Conservation (phyloP, 2,329 filamentous ascomycete species). For the Amauroascus verrucosus region DNA sequence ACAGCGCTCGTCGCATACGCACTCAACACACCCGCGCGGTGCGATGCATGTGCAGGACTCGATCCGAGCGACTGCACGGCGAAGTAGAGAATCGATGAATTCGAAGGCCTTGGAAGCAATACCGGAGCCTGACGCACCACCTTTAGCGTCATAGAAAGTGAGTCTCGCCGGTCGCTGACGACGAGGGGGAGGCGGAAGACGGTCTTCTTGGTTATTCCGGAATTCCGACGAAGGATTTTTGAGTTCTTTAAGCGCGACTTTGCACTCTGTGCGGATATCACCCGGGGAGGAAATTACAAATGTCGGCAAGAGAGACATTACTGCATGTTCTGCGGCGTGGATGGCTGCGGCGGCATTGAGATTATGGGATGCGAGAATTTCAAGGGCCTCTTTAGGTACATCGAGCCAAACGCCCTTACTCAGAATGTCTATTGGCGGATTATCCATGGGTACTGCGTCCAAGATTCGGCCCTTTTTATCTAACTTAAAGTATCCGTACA, state of each 20-base stretch:
- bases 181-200: slow-evolving; percentile 29
- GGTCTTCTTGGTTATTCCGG: not conserved
- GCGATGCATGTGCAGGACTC: slow-evolving; percentile 60
- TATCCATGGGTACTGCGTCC: slow-evolving; percentile 86
- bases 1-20: slow-evolving; percentile 75
- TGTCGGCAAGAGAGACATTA: slow-evolving; percentile 77
- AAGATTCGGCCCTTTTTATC: slow-evolving; percentile 75
- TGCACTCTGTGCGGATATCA: slow-evolving; percentile 91
- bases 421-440: slow-evolving; percentile 74
- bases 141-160: slow-evolving; percentile 93
- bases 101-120: slow-evolving; percentile 92
- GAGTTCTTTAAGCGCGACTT: slow-evolving; percentile 80
- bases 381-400: slow-evolving; percentile 65
- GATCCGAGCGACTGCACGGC: slow-evolving; percentile 65
- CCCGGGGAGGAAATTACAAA: slow-evolving; percentile 84
- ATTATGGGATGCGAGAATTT: slow-evolving; percentile 61
- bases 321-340: slow-evolving; percentile 86
- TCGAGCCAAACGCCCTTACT: slow-evolving; percentile 95
- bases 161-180: slow-evolving; percentile 78
- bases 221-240: slow-evolving; percentile 25
- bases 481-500: slow-evolving; percentile 97
- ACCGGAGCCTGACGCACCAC: slow-evolving; percentile 69
- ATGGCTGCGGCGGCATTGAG: slow-evolving; percentile 82
- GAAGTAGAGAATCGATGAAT: slow-evolving; percentile 69
- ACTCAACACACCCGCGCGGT: slow-evolving; percentile 72